phyloP scores from a whole-genome alignment of 1,284 basidiomycete genomes.

The Heterobasidion occidentale region DNA sequence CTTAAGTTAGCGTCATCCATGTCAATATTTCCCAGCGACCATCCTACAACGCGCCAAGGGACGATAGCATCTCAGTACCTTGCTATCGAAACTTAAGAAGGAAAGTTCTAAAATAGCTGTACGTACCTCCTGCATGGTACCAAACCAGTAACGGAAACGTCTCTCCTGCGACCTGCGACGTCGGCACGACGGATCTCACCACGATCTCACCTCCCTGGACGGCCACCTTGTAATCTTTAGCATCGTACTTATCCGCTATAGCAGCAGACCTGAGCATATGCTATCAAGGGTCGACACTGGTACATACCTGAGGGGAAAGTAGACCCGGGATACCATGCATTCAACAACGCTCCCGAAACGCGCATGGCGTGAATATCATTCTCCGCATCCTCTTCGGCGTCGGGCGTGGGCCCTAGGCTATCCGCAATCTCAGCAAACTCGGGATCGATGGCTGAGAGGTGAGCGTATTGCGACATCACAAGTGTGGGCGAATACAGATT shows the following conservation, averaged over 20 bases:
- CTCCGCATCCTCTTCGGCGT: background rate
- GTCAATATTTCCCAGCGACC: constrained; percentile 9
- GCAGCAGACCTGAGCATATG: too few relatives aligned
- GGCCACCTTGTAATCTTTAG: constrained; percentile 3
- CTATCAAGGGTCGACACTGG: constrained; percentile 1
- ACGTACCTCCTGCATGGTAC: constrained; percentile 10
- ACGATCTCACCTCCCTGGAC: background rate
- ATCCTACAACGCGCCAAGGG: constrained; percentile 1
- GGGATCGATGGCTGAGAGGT: constrained; percentile 1
- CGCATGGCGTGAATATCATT: background rate
- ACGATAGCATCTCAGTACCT: too few relatives aligned
- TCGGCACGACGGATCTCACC: background rate
- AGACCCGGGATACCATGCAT: background rate
- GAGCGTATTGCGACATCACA: constrained; percentile 1
- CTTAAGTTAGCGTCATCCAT: constrained; percentile 14
- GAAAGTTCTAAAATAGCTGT: background rate
- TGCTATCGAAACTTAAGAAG: background rate
- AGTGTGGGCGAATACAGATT: too few relatives aligned
- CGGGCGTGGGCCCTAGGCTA: too few relatives aligned
- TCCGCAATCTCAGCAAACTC: constrained; percentile 3
- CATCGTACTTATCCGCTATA: background rate
- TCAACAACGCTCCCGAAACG: background rate
- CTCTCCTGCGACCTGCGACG: background rate
- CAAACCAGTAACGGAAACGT: constrained; percentile 7
- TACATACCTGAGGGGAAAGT: background rate